Evolutionary conservation across 352 stramenopile genomes (phyloP).

Genomic region (Blastocystis sp.): DNA sequence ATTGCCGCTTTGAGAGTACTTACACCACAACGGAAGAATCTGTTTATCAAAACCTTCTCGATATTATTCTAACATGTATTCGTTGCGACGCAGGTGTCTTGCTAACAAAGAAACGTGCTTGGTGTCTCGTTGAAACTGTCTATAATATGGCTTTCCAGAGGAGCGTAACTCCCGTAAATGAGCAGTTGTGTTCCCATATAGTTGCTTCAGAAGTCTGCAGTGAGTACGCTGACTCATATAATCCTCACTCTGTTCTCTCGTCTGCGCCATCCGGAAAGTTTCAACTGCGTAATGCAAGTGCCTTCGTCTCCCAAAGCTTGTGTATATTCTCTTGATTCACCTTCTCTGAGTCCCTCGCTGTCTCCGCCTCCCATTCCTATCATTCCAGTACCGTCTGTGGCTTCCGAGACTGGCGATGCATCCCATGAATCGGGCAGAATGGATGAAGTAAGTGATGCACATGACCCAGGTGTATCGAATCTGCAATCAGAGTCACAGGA

Average conservation of each 20-base stretch:
- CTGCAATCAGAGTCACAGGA: neutral
- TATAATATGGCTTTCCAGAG: constrained; percentile 85
- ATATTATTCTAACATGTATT: constrained; percentile 88
- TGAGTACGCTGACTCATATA: constrained; percentile 90
- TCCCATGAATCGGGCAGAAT: neutral
- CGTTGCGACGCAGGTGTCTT: constrained; percentile 81
- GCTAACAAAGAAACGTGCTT: constrained; percentile 83
- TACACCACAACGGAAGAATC: constrained; percentile 82
- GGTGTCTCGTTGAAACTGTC: constrained; percentile 89
- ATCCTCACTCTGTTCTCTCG: constrained; percentile 90
- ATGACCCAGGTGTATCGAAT: neutral
- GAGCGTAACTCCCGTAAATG: constrained; percentile 65
- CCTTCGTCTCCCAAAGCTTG: neutral
- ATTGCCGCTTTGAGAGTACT: constrained; percentile 90
- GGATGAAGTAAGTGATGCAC: neutral
- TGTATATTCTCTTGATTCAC: neutral
- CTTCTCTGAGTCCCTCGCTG: neutral
- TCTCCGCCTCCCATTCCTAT: neutral
- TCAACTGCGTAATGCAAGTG: neutral
- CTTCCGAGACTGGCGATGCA: neutral
- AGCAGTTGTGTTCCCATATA: constrained; percentile 67
- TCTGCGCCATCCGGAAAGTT: constrained; percentile 66
- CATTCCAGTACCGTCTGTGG: neutral
- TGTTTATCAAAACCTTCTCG: constrained; percentile 88
- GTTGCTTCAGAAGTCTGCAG: constrained; percentile 84